Base-by-base conservation (phyloP, 2,329 filamentous ascomycete genomes). In the Penicillium brasilianum region DNA sequence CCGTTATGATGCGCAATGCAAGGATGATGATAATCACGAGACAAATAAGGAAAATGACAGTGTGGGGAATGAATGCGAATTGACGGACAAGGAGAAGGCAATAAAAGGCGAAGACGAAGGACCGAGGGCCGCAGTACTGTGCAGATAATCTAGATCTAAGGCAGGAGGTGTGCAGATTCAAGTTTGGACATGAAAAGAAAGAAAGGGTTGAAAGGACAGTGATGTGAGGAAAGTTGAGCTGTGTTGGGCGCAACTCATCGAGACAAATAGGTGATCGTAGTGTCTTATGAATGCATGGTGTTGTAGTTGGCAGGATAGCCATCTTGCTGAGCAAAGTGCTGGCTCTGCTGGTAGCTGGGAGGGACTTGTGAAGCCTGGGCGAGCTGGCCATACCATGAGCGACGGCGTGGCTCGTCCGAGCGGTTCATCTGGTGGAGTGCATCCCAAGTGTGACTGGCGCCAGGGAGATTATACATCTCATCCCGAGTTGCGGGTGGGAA, bases 361-460 rank as follows among this genome's bases (percentile, higher is more conserved):
- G 70, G 65, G 7, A 61, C 63, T 28, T 65, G 66, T n/a, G 68
- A 60, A 36, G 68, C 65, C n/a, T 69, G 62, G n/a, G 66, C 60
- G 32, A 71, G 67, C 44, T 72, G 71, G 22, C 73, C 71, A 55
- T 73, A 74, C 74, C 74, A 76, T 14, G 72, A 73, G 22, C 69
- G 68, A 22, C 72, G 73, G 16, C 76, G 73, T 9, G 72, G 70
- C 55, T 76, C 71, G 46, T 76, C 72, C 8, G 70, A 61, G 20
- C 67, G 68, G 50, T 68, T 69, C 25, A 69, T 57, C 51, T 76
- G 74, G 46, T 74, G 74, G 16, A 77, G 61, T 50, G 72, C 71
- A 64, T 77, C 75, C 75, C 73, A 76, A 7, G 76, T 77, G 52
- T 70, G 75, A 52, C 69, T 77, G 18, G 75, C 75, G 2, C 64